phyloP scores from a whole-genome alignment of 805 yeast species.

The Saccharomycopsis synnaedendra region DNA sequence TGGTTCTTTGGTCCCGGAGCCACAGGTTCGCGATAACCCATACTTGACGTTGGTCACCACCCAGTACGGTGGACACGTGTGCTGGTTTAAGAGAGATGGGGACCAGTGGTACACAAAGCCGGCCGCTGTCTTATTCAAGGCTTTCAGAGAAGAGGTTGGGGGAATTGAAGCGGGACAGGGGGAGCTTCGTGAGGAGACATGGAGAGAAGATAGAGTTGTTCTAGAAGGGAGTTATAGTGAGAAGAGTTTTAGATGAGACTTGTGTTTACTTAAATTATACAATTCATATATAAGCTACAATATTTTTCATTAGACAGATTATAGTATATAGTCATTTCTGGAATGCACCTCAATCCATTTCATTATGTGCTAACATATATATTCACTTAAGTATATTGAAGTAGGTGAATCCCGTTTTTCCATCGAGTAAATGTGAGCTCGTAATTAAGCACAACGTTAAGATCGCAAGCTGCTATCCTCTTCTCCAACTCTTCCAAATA shows the following conservation, averaged over 20 bases:
- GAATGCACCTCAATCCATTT: background rate
- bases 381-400: too few species aligned
- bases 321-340: background rate
- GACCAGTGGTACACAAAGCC: conserved; percentile 58
- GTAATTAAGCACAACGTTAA: background rate
- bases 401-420: background rate
- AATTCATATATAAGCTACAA: background rate
- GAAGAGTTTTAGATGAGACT: background rate
- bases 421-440: background rate
- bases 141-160: conserved; percentile 21
- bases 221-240: conserved; percentile 4
- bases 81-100: conserved; percentile 53
- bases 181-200: background rate
- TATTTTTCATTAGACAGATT: background rate
- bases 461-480: background rate
- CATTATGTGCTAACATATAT: background rate
- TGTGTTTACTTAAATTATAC: too few species aligned
- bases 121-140: conserved; percentile 30
- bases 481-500: too few species aligned
- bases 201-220: conserved; percentile 2
- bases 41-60: conserved; percentile 47
- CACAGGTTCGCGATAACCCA: conserved; percentile 47
- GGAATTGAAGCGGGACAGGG: background rate
- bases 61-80: conserved; percentile 70
- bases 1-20: conserved; percentile 40